phyloP scores from a whole-genome alignment of 805 yeast species.

The Candida insectorum region DNA sequence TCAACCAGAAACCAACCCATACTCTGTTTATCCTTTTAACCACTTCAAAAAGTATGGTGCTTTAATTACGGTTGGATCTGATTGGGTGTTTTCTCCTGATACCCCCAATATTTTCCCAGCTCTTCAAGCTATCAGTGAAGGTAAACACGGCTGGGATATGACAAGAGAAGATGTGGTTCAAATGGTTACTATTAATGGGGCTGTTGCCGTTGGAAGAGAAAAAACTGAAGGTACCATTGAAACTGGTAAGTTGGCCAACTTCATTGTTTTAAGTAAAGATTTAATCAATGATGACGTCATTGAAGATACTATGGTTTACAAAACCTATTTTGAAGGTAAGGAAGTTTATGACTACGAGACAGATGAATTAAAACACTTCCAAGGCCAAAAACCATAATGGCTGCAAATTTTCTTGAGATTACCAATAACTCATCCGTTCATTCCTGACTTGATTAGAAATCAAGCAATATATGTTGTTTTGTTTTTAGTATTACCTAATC shows the following conservation, averaged over 20 bases:
- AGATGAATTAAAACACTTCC: conserved; percentile 20
- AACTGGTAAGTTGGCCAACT: conserved; percentile 20
- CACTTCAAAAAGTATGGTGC: conserved; percentile 18
- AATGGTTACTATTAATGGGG: conserved; percentile 21
- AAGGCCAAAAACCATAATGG: no score
- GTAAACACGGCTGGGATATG: conserved; percentile 22
- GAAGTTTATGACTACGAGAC: conserved; percentile 20
- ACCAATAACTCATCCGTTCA: no score
- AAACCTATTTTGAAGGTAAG: conserved; percentile 21
- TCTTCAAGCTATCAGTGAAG: conserved; percentile 20
- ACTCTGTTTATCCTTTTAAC: conserved; percentile 22
- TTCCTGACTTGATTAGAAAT: no score
- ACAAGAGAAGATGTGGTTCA: conserved; percentile 17
- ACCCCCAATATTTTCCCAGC: conserved; percentile 23
- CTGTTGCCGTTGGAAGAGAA: conserved; percentile 18
- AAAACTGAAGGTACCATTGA: conserved; percentile 17
- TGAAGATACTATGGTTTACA: conserved; percentile 16
- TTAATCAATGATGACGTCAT: conserved; percentile 15
- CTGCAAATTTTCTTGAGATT: no score
- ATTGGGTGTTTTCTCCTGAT: conserved; percentile 24
- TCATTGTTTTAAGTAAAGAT: conserved; percentile 18
- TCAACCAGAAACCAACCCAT: conserved; percentile 20
- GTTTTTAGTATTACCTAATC: no score
- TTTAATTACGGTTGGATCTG: conserved; percentile 20
- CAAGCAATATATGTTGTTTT: no score